Base-by-base conservation (phyloP, 1,139 yeast species). In the Diutina neorugosa region DNA sequence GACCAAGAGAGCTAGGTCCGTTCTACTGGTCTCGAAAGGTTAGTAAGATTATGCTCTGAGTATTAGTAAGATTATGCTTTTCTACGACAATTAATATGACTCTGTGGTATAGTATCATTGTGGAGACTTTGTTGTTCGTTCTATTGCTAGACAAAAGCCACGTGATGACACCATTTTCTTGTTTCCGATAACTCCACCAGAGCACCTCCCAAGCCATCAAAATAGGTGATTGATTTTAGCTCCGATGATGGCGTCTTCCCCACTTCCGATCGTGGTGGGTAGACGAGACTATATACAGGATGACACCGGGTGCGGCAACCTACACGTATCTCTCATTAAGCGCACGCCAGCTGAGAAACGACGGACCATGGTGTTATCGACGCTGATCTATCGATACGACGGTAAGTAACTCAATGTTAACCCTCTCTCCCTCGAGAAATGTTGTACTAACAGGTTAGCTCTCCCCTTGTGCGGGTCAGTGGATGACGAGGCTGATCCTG, bases 381-480 rank as follows among this genome's bases (percentile, higher is more conserved):
- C 93, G 0, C 69, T 84, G 54, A 80, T 85, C 34, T 85, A 82
- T 64, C 75, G 91, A 62, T 77, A 81, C 52, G 91, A 84, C 62
- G 87, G 89, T 80, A 72, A 53, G 85, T 76, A 50, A n/a, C 20
- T 9, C n/a, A 40, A 14, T 16, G 14, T 11, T 8, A n/a, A 5
- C 5, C 11, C 20, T 14, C n/a, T 11, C 23, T 11, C n/a, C 9
- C 37, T 4, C 16, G n/a, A 8, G n/a, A 43, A 19, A 19, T 7
- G 23, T 43, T n/a, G 1, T 23, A 56, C 58, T 54, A 55, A 56
- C 54, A 11, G 21, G 9, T 51, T 23, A 82, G 93, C 93, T 3
- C 82, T 90, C 55, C 97, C 98, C 19, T 75, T 91, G 55, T 83
- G 95, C 57, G 96, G 96, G n/a, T 86, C 96, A 1, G 93, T 89